Evolutionary conservation across 169 alveolate species (phyloP), one percentile per base, ranked within the genome.

Genomic region (Plasmodium adleri): DNA sequence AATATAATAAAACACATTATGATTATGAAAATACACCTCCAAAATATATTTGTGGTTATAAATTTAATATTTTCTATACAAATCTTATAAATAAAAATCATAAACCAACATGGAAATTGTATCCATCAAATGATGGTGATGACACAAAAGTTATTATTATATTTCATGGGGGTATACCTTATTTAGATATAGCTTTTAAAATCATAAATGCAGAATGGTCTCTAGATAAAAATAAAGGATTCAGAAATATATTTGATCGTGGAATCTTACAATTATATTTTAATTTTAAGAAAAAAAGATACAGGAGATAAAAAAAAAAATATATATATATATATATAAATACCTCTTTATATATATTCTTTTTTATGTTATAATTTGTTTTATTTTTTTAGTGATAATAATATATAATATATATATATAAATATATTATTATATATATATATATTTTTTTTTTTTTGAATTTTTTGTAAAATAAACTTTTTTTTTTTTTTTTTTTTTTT

Each of bases 21-120:
- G 99, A 98, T 88, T 94, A 94, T 74, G 99, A 97, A 88, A 98
- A 98, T 91, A 99, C 99, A 12, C 99, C 99, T 1, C 99, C 99
- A 0, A 98, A 98, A 93, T 93, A 95, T 20, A 97, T 98, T 22
- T 97, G 98, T 86, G 99, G 99, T 50, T 98, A 97, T 94, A 97
- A 97, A 91, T 98, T 98, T 96, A 98, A 97, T 95, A 96, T 98
- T 52, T 98, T 97, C 93, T 98, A 97, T 88, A 99, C 99, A 3
- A 98, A 97, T 83, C 93, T 98, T 50, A 95, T 97, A 62, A 99
- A 97, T 92, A 96, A 96, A 87, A 94, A 97, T 22, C 94, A 97
- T 75, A 94, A 99, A 7, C 99, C 99, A 1, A 94, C 97, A 73
- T 98, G 97, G 96, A 95, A 92, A 73, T 92, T 98, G 54, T 97